Conservation (phyloP, 805 yeast genomes). For the Brettanomyces nanus region DNA sequence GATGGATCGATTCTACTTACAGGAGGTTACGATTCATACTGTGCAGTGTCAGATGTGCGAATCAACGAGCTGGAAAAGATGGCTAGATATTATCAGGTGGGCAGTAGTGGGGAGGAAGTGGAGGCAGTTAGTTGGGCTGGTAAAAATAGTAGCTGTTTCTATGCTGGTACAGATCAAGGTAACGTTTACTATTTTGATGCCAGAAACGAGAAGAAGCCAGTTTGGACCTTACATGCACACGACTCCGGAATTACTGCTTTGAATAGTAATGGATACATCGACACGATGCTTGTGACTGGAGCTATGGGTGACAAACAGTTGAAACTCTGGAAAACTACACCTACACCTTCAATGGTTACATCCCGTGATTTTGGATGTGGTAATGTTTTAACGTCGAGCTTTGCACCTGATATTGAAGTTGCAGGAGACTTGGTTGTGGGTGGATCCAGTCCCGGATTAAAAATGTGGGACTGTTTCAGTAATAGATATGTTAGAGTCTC, state of each 20-base stretch:
- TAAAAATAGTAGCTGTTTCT: slow-evolving; percentile 42
- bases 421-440: slow-evolving; percentile 82
- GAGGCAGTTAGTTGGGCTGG: slow-evolving; percentile 74
- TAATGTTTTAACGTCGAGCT: slow-evolving; percentile 72
- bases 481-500: slow-evolving; percentile 70
- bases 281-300: slow-evolving; percentile 73
- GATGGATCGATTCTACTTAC: slow-evolving; percentile 68
- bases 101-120: slow-evolving; percentile 56
- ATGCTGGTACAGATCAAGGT: slow-evolving; percentile 90
- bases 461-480: slow-evolving; percentile 87
- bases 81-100: slow-evolving; percentile 60
- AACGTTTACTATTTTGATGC: slow-evolving; percentile 84
- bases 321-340: slow-evolving; percentile 75
- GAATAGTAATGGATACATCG: slow-evolving; percentile 56
- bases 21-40: slow-evolving; percentile 88
- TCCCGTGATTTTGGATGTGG: slow-evolving; percentile 93
- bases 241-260: slow-evolving; percentile 87
- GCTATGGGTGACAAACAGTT: slow-evolving; percentile 86
- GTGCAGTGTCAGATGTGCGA: slow-evolving; percentile 81
- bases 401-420: slow-evolving; percentile 75
- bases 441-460: slow-evolving; percentile 76
- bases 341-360: slow-evolving; percentile 73
- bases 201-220: slow-evolving; percentile 54
- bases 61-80: slow-evolving; percentile 50
- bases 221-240: slow-evolving; percentile 97